A percentile compares a stretch with the other conserved stretches of the same genome.
Conservation (phyloP, 2,329 filamentous ascomycete species). For the Monilinia fructigena region DNA sequence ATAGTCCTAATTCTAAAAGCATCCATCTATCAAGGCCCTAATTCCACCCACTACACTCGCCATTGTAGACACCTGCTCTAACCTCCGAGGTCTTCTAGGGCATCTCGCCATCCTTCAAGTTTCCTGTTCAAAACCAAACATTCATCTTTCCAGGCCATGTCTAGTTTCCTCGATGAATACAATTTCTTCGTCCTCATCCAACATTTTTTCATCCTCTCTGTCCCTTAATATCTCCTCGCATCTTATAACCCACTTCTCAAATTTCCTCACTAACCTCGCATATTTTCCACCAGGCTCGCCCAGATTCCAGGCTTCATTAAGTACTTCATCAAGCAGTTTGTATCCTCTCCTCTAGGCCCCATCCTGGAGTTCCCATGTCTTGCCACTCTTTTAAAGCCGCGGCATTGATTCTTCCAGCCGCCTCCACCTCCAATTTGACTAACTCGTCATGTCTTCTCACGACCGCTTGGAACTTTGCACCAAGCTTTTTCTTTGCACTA, state of each 20-base stretch:
- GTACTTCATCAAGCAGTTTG: conserved; percentile 55
- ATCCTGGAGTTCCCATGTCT: conserved; percentile 37
- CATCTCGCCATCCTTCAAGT: conserved; percentile 54
- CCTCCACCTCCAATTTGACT: conserved; percentile 44
- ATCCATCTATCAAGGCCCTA: conserved; percentile 53
- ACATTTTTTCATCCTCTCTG: conserved; percentile 38
- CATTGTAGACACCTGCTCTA: conserved; percentile 44
- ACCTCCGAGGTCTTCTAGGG: conserved; percentile 48
- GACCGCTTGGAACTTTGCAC: conserved; percentile 45
- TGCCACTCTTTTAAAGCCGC: conserved; percentile 54
- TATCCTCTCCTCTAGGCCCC: conserved; percentile 54
- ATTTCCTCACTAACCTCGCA: conserved; percentile 52
- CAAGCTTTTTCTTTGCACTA: conserved; percentile 53
- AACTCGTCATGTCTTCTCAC: conserved; percentile 45
- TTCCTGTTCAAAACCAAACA: conserved; percentile 52
- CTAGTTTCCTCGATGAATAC: conserved; percentile 56
- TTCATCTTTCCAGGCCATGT: conserved; percentile 59
- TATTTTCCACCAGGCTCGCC: conserved; percentile 57
- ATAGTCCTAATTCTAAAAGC: conserved; percentile 62
- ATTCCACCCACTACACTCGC: conserved; percentile 50
- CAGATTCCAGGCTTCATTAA: conserved; percentile 58
- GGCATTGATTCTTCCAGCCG: conserved; percentile 52
- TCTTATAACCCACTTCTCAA: conserved; percentile 58
- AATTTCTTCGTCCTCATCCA: conserved; percentile 39
- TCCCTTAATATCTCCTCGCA: conserved; percentile 50